Evolutionary conservation across 2,329 filamentous ascomycete genomes (phyloP), one percentile per base, ranked within the genome.

Genomic region (Ilyonectria destructans): DNA sequence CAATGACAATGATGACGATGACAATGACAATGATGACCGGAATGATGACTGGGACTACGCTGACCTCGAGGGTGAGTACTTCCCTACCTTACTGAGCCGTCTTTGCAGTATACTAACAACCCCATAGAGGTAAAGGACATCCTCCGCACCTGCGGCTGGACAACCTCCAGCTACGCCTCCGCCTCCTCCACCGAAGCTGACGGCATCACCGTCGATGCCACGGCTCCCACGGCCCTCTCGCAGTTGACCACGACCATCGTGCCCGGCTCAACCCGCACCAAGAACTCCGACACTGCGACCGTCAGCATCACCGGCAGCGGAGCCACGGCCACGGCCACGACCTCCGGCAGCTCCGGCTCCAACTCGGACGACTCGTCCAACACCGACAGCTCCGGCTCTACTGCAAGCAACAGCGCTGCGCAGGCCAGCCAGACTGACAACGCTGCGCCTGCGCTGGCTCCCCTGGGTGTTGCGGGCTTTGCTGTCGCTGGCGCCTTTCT

Each of bases 211-310:
- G 81, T 81, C 57, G 65, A 72, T 12, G 81, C 79, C 45, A 76
- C 74, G 8, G 73, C 72, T 9, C 75, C 78, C n/a, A 82, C 78
- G 9, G 76, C 77, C 58, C 68, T 76, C 40, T 75, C 58, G 45
- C 78, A 82, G 71, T 71, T 82, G 61, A 82, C 80, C 19, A 82
- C 78, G 29, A 82, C 80, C 49, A 74, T 82, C 62, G 55, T 52
- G 13, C 57, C 67, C 45, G 71, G 74, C 35, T 72, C 70, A 48
- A 56, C 54, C 40, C 40, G 17, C 40, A n/a, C 40, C 40, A 17
- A n/a, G 15, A n/a, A 17, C 40, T 43, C 40, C 40, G 40, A 6
- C 46, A 29, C 57, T 4, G 55, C 26, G 49, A 58, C 10, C 64
- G 62, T 10, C 65, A 62, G 49, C 9, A 31, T 29, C 55, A 59